Evolutionary conservation across 495 filamentous ascomycete genomes (phyloP).

Genomic region (Trichoderma virens): DNA sequence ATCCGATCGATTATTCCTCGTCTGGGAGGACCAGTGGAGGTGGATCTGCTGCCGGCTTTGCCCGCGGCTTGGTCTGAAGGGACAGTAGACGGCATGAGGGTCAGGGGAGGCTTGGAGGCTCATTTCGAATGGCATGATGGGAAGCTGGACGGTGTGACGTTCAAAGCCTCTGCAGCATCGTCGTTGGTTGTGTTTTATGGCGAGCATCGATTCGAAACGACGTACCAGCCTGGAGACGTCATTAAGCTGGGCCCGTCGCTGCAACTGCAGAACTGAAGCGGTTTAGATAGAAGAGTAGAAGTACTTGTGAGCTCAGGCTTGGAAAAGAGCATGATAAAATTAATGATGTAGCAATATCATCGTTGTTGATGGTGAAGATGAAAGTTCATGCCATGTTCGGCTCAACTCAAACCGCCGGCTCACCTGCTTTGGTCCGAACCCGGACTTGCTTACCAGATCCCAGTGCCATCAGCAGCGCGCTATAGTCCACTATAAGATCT

Average conservation of each 20-base stretch:
- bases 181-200: conserved; percentile 33
- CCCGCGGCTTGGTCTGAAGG: conserved; percentile 18
- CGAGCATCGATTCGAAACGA: conserved; percentile 7
- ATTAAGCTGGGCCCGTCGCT: conserved; percentile 8
- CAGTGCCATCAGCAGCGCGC: too few relatives aligned
- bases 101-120: conserved; percentile 21
- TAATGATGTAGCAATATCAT: too few relatives aligned
- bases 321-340: too few relatives aligned
- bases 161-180: conserved; percentile 20
- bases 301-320: too few relatives aligned
- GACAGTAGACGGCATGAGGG: conserved; percentile 19
- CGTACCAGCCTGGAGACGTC: conserved; percentile 8
- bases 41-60: conserved; percentile 24
- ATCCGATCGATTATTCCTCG: conserved; percentile 14
- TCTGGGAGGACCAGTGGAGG: conserved; percentile 9
- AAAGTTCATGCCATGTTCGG: too few relatives aligned
- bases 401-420: too few relatives aligned
- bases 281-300: too few relatives aligned
- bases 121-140: conserved; percentile 21
- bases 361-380: too few relatives aligned
- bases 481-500: too few relatives aligned
- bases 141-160: conserved; percentile 16
- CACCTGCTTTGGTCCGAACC: too few relatives aligned
- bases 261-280: not conserved
- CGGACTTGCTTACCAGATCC: too few relatives aligned